Evolutionary conservation across 345 rosid species (phyloP), one percentile per base, ranked within the genome.

Genomic region (Eucalyptus pauciflora): DNA sequence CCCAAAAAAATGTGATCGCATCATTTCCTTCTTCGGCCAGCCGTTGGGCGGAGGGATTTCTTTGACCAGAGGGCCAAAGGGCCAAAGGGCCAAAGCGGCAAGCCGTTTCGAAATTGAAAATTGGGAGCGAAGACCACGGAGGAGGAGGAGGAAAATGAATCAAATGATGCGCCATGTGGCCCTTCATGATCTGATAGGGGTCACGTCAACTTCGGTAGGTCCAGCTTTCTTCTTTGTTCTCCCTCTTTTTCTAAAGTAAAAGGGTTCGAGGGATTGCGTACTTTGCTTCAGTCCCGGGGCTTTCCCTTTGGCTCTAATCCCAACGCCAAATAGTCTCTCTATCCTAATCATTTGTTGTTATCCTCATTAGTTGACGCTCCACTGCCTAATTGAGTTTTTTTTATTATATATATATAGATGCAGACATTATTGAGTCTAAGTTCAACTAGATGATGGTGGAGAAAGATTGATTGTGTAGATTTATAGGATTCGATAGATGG

Each of bases 401-500:
- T 54, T 20, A 2, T 41, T 33, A 33, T 33, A 33, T 33, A 33
- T 33, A 20, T 41, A 20, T 37, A 41, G 29, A 76, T 11, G 83
- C 29, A 3, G 24, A 20, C 48, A 24, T 20, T 18, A 41, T 41
- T 12, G 11, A 37, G 14, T 11, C 46, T 37, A 5, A 37, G 43
- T 37, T 71, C 83, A 18, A 41, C 27, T 69, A 17, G 12, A 69
- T 33, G 43, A 69, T 17, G 80, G 11, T 17, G 45, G 24, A 10
- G 25, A 69, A 69, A 69, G 80, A 69, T 37, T 76, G 24, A 37
- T 20, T 37, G 7, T 52, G 25, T 37, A 17, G 7, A 71, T 33
- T 37, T 71, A 18, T 0, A 0, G 13, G 2, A 7, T 33, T 6
- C 7, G 13, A 33, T 69, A 11, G 13, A 10, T 4, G 12, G 25